Percentiles rank a stretch among this genome's conserved stretches.
phyloP scores from a whole-genome alignment of 2,329 filamentous ascomycete genomes.

The Aureobasidium subglaciale region DNA sequence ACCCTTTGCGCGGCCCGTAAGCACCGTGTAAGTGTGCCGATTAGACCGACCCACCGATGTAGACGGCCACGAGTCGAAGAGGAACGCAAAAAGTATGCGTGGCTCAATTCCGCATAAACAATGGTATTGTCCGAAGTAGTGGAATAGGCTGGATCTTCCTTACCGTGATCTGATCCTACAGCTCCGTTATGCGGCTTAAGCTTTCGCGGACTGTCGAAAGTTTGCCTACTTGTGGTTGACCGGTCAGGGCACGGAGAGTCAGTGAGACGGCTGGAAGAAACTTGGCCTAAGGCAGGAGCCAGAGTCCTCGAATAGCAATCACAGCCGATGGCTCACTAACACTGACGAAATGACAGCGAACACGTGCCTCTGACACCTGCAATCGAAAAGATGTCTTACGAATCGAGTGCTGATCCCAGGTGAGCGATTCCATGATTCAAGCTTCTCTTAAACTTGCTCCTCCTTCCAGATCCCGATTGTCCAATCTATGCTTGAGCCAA shows the following conservation, averaged over 20 bases:
- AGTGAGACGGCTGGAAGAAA: neutral
- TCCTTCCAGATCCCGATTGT: neutral
- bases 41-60: no score
- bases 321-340: neutral
- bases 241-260: neutral
- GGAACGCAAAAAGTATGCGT: no score
- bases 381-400: neutral
- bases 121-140: no score
- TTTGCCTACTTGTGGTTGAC: neutral
- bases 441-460: neutral
- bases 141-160: no score
- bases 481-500: neutral
- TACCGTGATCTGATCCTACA: no score
- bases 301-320: neutral
- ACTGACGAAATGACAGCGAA: neutral
- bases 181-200: no score
- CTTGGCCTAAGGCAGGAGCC: neutral
- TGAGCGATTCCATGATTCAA: neutral
- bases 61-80: no score
- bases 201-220: neutral
- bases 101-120: no score
- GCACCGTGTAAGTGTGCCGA: no score
- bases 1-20: no score
- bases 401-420: neutral
- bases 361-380: neutral